Evolutionary conservation across 2,329 filamentous ascomycete genomes (phyloP).

Genomic region (Nothophaeocryptopus gaeumannii): DNA sequence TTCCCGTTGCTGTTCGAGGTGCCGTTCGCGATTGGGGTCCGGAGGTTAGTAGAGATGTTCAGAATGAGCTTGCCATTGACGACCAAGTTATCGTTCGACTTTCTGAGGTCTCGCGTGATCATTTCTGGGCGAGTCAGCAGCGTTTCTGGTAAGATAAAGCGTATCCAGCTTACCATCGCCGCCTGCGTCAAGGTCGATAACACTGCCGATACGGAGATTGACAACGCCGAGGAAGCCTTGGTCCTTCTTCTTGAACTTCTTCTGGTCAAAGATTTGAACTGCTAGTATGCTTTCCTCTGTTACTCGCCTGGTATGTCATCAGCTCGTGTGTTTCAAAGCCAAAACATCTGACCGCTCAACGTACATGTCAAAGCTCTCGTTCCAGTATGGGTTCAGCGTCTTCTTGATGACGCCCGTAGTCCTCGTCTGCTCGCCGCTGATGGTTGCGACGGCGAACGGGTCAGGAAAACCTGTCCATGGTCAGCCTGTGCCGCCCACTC

Average conservation of each 20-base stretch:
- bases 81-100: slow-evolving; percentile 95
- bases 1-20: slow-evolving; percentile 37
- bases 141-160: background rate
- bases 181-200: slow-evolving; percentile 83
- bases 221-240: slow-evolving; percentile 97
- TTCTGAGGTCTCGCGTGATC: slow-evolving; percentile 95
- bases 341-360: slow-evolving; percentile 32
- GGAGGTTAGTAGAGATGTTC: slow-evolving; percentile 88
- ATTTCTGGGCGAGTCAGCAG: slow-evolving; percentile 62
- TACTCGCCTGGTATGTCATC: slow-evolving; percentile 61
- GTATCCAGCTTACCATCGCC: slow-evolving; percentile 70
- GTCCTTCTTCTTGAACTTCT: slow-evolving; percentile 99
- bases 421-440: slow-evolving; percentile 96
- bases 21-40: slow-evolving; percentile 60
- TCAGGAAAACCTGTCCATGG: slow-evolving; percentile 77
- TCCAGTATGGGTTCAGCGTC: slow-evolving; percentile 99
- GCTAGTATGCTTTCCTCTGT: slow-evolving; percentile 95
- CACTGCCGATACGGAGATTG: slow-evolving; percentile 91
- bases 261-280: slow-evolving; percentile 98
- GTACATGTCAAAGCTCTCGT: slow-evolving; percentile 98
- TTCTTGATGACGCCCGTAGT: slow-evolving; percentile 97
- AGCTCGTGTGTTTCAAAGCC: background rate
- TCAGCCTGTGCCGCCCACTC: slow-evolving; percentile 18
- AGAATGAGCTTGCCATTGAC: slow-evolving; percentile 97
- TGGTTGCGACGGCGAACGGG: slow-evolving; percentile 93